phyloP scores from a whole-genome alignment of 805 yeast genomes.

The Suhomyces sp. region DNA sequence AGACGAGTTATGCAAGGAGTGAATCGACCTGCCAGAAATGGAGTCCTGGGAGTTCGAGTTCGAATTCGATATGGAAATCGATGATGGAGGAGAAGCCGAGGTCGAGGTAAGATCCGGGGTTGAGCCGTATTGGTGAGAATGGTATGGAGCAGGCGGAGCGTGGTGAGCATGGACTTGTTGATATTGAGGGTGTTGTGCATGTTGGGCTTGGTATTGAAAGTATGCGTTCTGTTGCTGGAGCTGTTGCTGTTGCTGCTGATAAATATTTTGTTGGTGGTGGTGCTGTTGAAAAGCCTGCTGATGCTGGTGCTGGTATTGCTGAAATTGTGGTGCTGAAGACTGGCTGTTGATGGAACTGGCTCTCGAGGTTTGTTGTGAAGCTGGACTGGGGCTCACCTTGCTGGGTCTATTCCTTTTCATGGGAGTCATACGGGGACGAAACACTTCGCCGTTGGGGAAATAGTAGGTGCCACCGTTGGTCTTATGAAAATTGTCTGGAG shows the following conservation, averaged over 20 bases:
- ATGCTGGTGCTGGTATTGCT: conserved; percentile 3
- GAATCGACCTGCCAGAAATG: conserved; percentile 3
- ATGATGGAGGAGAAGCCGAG: conserved; percentile 3
- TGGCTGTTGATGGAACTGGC: conserved; percentile 5
- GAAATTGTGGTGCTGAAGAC: conserved; percentile 2
- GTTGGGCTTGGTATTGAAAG: not conserved
- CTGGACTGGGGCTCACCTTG: conserved; percentile 17
- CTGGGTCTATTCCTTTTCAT: conserved; percentile 40
- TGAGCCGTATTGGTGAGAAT: no score
- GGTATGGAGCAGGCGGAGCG: no score
- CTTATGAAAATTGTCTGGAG: conserved; percentile 12
- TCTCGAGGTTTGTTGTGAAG: conserved; percentile 5
- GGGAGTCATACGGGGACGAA: conserved; percentile 46
- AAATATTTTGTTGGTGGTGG: no score
- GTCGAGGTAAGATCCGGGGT: not conserved
- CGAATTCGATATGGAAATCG: conserved; percentile 1
- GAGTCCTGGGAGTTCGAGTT: conserved; percentile 7
- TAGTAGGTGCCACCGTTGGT: conserved; percentile 28
- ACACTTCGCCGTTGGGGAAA: conserved; percentile 57
- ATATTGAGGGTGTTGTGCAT: not conserved
- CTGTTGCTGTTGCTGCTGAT: no score
- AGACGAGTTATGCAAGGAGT: conserved; percentile 1
- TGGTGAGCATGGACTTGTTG: no score
- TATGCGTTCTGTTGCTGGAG: no score
- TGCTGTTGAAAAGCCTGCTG: no score